Percentiles rank a stretch among this genome's conserved stretches.
These are phyloP conservation scores for Carallia pectinifolia DNA, from an alignment of 345 rosid species.

Conservation along the genomic window DNA sequence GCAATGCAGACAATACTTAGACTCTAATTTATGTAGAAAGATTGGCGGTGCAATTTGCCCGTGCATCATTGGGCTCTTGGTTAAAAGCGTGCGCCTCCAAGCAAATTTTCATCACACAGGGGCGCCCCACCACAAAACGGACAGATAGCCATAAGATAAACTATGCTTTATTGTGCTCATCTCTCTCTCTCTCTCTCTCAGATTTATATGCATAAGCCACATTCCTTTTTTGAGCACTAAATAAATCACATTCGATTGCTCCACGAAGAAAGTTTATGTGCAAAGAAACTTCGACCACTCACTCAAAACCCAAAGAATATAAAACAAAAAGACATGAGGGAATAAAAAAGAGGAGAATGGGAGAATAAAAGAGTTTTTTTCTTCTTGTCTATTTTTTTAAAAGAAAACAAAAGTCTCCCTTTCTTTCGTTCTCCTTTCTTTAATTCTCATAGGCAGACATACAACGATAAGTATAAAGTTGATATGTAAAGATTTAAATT, in stretches of 20 bases:
- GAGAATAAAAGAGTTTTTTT: conserved; percentile 27
- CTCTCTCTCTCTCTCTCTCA: conserved; percentile 14
- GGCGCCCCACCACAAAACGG: conserved; percentile 35
- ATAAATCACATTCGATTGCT: conserved; percentile 23
- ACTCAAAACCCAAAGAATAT: conserved; percentile 55
- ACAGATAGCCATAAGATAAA: conserved; percentile 14
- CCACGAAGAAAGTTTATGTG: conserved; percentile 51
- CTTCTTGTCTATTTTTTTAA: neutral
- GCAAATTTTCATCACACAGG: conserved; percentile 10
- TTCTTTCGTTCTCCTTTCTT: conserved; percentile 20
- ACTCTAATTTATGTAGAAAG: too few relatives aligned
- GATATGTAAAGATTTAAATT: too few relatives aligned
- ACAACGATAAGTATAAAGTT: too few relatives aligned
- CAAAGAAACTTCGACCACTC: conserved; percentile 57
- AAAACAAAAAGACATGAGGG: conserved; percentile 40
- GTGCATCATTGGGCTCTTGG: neutral
- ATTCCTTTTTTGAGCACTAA: conserved; percentile 28
- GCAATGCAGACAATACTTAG: neutral
- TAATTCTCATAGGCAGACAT: neutral
- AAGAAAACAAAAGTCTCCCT: conserved; percentile 24
- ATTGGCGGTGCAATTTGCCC: neutral
- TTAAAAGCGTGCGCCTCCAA: conserved; percentile 4
- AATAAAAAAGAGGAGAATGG: conserved; percentile 17
- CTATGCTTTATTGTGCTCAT: conserved; percentile 12
- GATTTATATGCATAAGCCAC: conserved; percentile 29